A percentile compares a stretch with the other conserved stretches of the same genome.
Evolutionary conservation across 257 asterid genomes (phyloP).

Genomic region (Craterostigma plantagineum): DNA sequence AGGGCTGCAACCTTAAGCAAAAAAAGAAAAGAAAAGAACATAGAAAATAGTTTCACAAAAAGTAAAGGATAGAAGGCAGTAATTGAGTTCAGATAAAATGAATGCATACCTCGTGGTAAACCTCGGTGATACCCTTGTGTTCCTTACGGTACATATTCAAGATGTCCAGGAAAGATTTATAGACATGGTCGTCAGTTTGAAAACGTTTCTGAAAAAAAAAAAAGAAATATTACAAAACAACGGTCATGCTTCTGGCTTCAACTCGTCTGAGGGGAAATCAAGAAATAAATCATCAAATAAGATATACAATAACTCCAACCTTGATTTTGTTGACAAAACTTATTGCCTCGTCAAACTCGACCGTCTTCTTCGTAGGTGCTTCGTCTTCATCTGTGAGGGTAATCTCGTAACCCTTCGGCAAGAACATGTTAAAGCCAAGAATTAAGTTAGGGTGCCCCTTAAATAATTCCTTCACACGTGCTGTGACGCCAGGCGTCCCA

Average conservation of each 20-base stretch:
- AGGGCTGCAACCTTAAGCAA: conserved; percentile 64
- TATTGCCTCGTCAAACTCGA: conserved; percentile 63
- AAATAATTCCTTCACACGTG: conserved; percentile 47
- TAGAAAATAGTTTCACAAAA: not conserved
- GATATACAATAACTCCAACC: conserved; percentile 16
- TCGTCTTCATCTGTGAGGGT: conserved; percentile 47
- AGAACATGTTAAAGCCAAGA: conserved; percentile 59
- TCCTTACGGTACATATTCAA: conserved; percentile 59
- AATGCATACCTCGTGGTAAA: conserved; percentile 37
- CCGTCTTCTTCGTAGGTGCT: conserved; percentile 43
- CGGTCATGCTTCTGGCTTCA: conserved; percentile 1
- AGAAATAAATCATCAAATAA: conserved; percentile 1
- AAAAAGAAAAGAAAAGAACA: conserved; percentile 4
- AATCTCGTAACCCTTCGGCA: conserved; percentile 63
- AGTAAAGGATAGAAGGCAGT: not conserved
- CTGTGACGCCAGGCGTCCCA: conserved; percentile 48
- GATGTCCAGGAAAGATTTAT: conserved; percentile 54
- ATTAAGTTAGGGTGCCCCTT: conserved; percentile 52
- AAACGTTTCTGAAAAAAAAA: conserved; percentile 39
- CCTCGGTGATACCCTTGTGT: conserved; percentile 48
- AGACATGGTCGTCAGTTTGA: conserved; percentile 43
- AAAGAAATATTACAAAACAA: not conserved
- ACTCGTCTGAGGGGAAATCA: conserved; percentile 6
- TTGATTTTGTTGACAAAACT: conserved; percentile 57
- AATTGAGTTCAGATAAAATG: not conserved